Evolutionary conservation across 805 yeast species (phyloP).

Genomic region (Barnettozyma wickerhamii): DNA sequence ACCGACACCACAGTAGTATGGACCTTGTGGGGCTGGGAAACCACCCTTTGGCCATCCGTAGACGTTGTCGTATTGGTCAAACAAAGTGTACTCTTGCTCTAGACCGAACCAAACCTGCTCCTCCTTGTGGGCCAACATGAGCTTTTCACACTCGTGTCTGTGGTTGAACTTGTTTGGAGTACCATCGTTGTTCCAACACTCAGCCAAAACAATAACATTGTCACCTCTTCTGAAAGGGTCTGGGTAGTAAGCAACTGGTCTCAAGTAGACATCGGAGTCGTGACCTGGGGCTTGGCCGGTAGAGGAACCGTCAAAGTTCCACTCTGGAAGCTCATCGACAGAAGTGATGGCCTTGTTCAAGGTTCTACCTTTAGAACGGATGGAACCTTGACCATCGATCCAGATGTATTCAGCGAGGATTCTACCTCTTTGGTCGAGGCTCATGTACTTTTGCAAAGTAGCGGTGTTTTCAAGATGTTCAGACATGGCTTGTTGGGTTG

Average conservation of each 20-base stretch:
- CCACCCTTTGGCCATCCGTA: slow-evolving; percentile 99
- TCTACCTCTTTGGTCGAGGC: slow-evolving; percentile 79
- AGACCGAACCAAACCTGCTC: slow-evolving; percentile 95
- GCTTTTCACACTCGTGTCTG: slow-evolving; percentile 94
- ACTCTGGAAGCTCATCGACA: slow-evolving; percentile 89
- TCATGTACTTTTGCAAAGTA: slow-evolving; percentile 77
- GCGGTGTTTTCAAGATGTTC: slow-evolving; percentile 65
- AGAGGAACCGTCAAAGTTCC: slow-evolving; percentile 99
- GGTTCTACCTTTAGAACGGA: slow-evolving; percentile 95
- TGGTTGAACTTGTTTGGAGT: slow-evolving; percentile 98
- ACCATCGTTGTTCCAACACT: slow-evolving; percentile 98
- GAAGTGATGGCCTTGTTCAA: slow-evolving; percentile 61
- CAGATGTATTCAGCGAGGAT: slow-evolving; percentile 96
- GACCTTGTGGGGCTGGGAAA: slow-evolving; percentile 99
- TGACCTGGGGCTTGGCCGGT: slow-evolving; percentile 98
- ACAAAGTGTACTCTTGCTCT: slow-evolving; percentile 97
- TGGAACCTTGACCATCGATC: slow-evolving; percentile 89
- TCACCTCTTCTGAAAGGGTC: slow-evolving; percentile 99
- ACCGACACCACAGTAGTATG: slow-evolving; percentile 99
- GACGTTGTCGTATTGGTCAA: slow-evolving; percentile 83
- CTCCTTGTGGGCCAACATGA: slow-evolving; percentile 85
- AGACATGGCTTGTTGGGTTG: slow-evolving; percentile 19
- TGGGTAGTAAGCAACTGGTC: slow-evolving; percentile 93
- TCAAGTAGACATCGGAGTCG: slow-evolving; percentile 90
- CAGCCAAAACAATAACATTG: slow-evolving; percentile 90